Base-by-base conservation (phyloP, 345 rosid genomes). In the Eucalyptus coolabah region DNA sequence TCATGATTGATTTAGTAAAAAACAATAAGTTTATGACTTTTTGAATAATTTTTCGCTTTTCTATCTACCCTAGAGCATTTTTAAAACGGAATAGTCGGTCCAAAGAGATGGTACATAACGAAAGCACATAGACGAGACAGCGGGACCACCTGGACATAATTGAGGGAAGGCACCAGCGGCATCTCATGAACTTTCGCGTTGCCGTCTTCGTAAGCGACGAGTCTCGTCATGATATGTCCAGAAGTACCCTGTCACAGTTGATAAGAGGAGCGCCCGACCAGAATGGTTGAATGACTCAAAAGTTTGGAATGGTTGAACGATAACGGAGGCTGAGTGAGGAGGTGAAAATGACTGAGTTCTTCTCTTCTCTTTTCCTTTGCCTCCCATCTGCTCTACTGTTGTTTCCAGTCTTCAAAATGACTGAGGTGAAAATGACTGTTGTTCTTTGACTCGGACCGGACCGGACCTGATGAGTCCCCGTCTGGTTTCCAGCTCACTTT, bases 11-110 rank as follows among this genome's bases (percentile, higher is more conserved):
- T 8, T 53, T 19, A 0, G 3, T 1, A 56, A 56, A 56, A 56
- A 9, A 23, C 0, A 24, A 56, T 56, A 23, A 0, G 0, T 56
- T 56, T 56, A 56, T 0, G 13, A 56, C 1, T 23, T 9, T 24
- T 24, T 24, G 30, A 26, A 56, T 56, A 56, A 56, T 56, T 9
- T 56, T 10, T 18, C 1, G 3, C 0, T 56, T 24, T 0, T 24
- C 28, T 56, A 11, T 56, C 63, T 56, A 56, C 63, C 12, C 60
- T 23, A 24, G 60, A 56, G 28, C 60, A 6, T 9, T 24, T 54
- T 11, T 56, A 56, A 2, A 23, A 11, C 0, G 13, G 63, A 56
- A 24, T 18, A 24, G 63, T 56, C 63, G 63, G 63, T 56, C 30
- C 30, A 26, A 56, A 56, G 63, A 56, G 30, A 56, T 56, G 63